Evolutionary conservation across 176 grass and related monocot species (phyloP), one percentile per base, ranked within the genome.

Genomic region (Triticum urartu): DNA sequence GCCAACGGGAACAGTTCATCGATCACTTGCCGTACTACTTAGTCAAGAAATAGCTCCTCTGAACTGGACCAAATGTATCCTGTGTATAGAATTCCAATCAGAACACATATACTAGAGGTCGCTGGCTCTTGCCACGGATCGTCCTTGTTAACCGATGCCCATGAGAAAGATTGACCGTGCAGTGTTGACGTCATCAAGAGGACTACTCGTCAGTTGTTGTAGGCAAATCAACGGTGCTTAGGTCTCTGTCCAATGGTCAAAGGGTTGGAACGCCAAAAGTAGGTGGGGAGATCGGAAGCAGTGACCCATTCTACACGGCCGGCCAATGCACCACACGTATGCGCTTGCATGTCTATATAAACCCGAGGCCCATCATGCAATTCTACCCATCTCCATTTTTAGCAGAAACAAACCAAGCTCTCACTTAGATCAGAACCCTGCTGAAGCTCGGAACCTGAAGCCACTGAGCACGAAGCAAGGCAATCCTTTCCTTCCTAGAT

Each of bases 221-320:
- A 63, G 40, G 30, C 18, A 52, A 47, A 77, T 78, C 64, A 90
- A 71, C 59, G 17, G 50, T 54, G 50, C 20, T 59, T 59, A 59
- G 73, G 84, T 90, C 88, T 54, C 15, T 15, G 50, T 54, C 50
- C 50, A 54, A 7, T 24, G 73, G 84, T 90, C 88, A 86, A 64
- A 70, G 32, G 9, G 52, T 82, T 62, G 40, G 79, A 90, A 82
- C 65, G 28, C 74, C 21, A 67, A 85, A 78, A 71, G 6, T 63
- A 61, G 5, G 78, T 3, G 42, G 72, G 7, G 20, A 59, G 33
- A 14, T 70, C 33, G 80, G 74, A 64, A 73, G 64, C 84, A 79
- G 80, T 11, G 74, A 90, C 80, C 68, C 1, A 11, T 74, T 90
- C 89, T 72, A 79, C 84, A 65, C 65, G 74, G 12, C 72, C 56